Evolutionary conservation across 371 early-diverging fungal species (phyloP).

Genomic region (Basidiobolus meristosporus): DNA sequence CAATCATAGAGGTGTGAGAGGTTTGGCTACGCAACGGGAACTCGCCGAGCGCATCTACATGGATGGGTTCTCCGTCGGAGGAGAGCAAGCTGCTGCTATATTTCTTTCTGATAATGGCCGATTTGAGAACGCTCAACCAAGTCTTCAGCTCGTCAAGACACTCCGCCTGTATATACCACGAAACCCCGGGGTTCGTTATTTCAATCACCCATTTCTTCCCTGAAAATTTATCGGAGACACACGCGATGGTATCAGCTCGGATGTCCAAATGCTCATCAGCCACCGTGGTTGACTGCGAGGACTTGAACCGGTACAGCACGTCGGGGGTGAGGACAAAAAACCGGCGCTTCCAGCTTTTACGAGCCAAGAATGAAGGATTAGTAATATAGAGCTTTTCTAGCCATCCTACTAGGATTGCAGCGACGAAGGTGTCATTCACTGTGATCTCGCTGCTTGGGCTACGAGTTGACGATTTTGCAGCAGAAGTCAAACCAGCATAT

Average conservation of each 20-base stretch:
- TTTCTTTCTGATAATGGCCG: too few species aligned
- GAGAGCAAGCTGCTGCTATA: too few species aligned
- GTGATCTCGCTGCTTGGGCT: too few species aligned
- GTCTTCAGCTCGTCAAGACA: too few species aligned
- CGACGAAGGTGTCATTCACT: background rate
- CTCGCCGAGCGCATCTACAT: too few species aligned
- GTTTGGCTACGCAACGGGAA: too few species aligned
- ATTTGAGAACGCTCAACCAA: too few species aligned
- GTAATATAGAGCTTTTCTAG: background rate
- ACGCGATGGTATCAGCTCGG: background rate
- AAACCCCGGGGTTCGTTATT: background rate
- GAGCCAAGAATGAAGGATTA: background rate
- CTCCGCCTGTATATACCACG: too few species aligned
- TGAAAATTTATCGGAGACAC: background rate
- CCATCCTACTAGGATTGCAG: background rate
- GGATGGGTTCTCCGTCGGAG: too few species aligned
- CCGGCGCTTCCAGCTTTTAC: slow-evolving; percentile 7
- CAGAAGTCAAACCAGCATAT: too few species aligned
- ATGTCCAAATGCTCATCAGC: background rate
- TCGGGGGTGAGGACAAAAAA: slow-evolving; percentile 4
- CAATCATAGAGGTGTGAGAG: too few species aligned
- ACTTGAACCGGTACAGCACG: slow-evolving; percentile 4
- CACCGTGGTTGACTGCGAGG: background rate
- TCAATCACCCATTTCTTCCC: slow-evolving; percentile 2
- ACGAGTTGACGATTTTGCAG: too few species aligned